Base-by-base conservation (phyloP, 176 grass and related monocot genomes). In the Bromus sterilis region DNA sequence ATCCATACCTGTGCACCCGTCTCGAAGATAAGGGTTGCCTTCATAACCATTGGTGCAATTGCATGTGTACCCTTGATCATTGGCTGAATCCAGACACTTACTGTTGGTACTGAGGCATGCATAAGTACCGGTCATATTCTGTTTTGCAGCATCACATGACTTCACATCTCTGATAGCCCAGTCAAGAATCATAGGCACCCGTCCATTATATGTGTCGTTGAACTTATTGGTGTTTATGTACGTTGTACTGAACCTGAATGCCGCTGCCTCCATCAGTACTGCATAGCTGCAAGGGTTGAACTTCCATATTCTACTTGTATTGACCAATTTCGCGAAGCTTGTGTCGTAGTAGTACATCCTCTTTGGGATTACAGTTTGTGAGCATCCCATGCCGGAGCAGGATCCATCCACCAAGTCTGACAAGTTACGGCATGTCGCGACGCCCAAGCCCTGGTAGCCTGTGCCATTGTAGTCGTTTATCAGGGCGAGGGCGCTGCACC, bases 341-440 rank as follows among this genome's bases (percentile, higher is more conserved):
- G 31, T 71, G 0, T 14, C 0, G n/a, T 79, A 86, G 68, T 9
- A 77, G 1, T 0, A 15, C 61, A 92, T 66, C 0, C 18, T 41
- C n/a, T 1, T 67, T 0, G 79, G 90, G 15, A 92, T 80, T 0
- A 34, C 4, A 0, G 75, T 85, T n/a, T 89, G 86, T 61, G 86
- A 89, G 53, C 86, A 92, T 11, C 79, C 90, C 13, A 56, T 34
- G 13, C 90, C 90, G 0, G 79, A 76, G 83, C 86, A 92, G 5
- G 75, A 39, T 4, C 53, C 53, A 4, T 37, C 6, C 0, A 3
- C 13, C 2, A 40, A 2, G 26, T 21, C 71, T 0, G 56, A 62
- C 11, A 31, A 0, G 1, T 9, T 9, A n/a, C 7, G 0, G 11
- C 86, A 85, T 0, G 35, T 67, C 11, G 92, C 87, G 11, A 89